phyloP scores from a whole-genome alignment of 2,329 filamentous ascomycete species.

The Pezicula rhizophila region DNA sequence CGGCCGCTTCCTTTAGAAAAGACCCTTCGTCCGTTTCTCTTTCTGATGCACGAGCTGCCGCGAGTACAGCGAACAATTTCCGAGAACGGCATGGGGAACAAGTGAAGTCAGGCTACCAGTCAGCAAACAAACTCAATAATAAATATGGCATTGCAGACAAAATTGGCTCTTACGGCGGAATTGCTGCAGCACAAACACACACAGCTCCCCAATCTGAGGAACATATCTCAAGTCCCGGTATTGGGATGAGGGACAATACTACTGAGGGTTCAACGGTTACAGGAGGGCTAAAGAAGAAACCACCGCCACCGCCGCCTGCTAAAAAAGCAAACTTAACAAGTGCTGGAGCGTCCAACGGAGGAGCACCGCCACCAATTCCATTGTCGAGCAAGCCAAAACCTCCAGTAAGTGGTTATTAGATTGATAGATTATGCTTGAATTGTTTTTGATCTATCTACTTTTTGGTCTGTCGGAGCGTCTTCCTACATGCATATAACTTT shows the following conservation, averaged over 20 bases:
- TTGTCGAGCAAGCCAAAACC: constrained; percentile 28
- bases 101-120: constrained; percentile 45
- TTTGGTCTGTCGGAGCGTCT: not conserved
- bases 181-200: constrained; percentile 1
- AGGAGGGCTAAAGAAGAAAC: constrained; percentile 25
- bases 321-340: constrained; percentile 18
- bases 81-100: constrained; percentile 54
- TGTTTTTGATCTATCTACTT: not conserved
- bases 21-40: constrained; percentile 46
- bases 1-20: constrained; percentile 42
- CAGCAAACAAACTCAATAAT: constrained; percentile 26
- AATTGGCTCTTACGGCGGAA: constrained; percentile 16
- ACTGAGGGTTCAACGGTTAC: not conserved
- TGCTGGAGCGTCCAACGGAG: constrained; percentile 4
- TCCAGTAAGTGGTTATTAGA: constrained; percentile 22
- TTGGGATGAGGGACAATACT: constrained; percentile 12
- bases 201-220: constrained; percentile 4
- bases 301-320: constrained; percentile 29
- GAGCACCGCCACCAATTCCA: constrained; percentile 21
- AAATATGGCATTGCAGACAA: constrained; percentile 28
- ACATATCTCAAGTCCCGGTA: constrained; percentile 1
- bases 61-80: constrained; percentile 50
- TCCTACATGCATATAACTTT: too few species aligned
- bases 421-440: constrained; percentile 6
- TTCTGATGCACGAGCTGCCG: constrained; percentile 42